phyloP scores from a whole-genome alignment of 2,329 filamentous ascomycete genomes.

The Diaporthe destruens region DNA sequence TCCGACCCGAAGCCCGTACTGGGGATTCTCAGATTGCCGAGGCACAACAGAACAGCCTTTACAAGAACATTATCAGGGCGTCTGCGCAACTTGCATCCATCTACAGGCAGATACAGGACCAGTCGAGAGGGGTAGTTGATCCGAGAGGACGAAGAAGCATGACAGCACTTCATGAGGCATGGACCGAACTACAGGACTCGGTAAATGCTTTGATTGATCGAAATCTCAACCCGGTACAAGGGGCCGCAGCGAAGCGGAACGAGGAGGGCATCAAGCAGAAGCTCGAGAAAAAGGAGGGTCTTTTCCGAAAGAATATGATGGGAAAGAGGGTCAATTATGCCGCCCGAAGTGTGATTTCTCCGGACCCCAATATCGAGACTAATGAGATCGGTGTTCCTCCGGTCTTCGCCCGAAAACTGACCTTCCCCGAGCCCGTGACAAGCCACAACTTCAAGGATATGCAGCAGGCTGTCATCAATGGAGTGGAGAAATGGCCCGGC shows the following conservation, averaged over 20 bases:
- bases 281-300: slow-evolving; percentile 97
- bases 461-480: slow-evolving; percentile 96
- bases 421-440: slow-evolving; percentile 96
- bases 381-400: slow-evolving; percentile 98
- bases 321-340: slow-evolving; percentile 99
- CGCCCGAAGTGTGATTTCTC: slow-evolving; percentile 96
- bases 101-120: slow-evolving; percentile 48
- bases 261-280: slow-evolving; percentile 98
- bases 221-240: slow-evolving; percentile 85
- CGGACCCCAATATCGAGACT: slow-evolving; percentile 98
- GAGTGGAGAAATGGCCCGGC: slow-evolving; percentile 92
- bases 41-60: slow-evolving; percentile 87
- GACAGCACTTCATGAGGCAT: slow-evolving; percentile 80
- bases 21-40: slow-evolving; percentile 87
- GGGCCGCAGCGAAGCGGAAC: slow-evolving; percentile 80
- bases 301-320: slow-evolving; percentile 99
- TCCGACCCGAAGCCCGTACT: slow-evolving; percentile 86
- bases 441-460: slow-evolving; percentile 97
- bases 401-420: slow-evolving; percentile 96
- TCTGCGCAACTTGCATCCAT: slow-evolving; percentile 82
- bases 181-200: slow-evolving; percentile 85
- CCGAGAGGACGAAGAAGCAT: slow-evolving; percentile 36
- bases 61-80: slow-evolving; percentile 84
- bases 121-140: slow-evolving; percentile 50
- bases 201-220: slow-evolving; percentile 95